Base-by-base conservation (phyloP, 495 filamentous ascomycete species). In the Penicillium daleae region DNA sequence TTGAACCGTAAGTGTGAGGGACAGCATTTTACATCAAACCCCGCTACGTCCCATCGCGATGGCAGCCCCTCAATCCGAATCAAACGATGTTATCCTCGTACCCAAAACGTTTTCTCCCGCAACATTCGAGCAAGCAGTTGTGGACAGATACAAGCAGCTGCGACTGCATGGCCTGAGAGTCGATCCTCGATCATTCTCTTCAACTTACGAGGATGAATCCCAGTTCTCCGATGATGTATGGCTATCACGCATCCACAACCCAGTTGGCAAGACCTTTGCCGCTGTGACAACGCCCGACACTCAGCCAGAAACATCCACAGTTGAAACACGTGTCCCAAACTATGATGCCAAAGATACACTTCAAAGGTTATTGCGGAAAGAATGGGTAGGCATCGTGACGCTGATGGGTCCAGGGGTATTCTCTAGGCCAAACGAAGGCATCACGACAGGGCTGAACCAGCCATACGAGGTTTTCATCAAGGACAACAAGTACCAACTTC, bases 201-300 rank as follows among this genome's bases (percentile, higher is more conserved):
- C 82, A 7, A 82, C 73, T 1, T 83, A 81, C 59, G 77, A 75
- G 27, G 65, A 71, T 27, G 82, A 85, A 63, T 66, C 67, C 59
- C 71, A 71, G 21, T 80, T 80, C 63, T 62, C 65, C 12, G 66
- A 78, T 15, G 73, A 77, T 17, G 65, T 66, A 55, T 85, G 82
- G 74, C 65, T 73, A 29, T 66, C 66, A 19, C 79, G 80, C 42
- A 66, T 86, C 32, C 63, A 62, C 60, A 84, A 82, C 64, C 81
- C 80, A 27, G 56, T 72, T 5, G 76, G 73, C 31, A 77, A 67
- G 53, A 77, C 76, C 6, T 79, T 83, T 58, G 63, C 82, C 49
- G 70, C 82, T 32, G 60, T 80, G 17, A 27, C 42, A 15, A n/a
- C 56, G 17, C 26, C 63, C 50, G 32, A 60, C 33, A 51, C 66